These are phyloP conservation scores for Inga oerstediana DNA, from an alignment of 306 rosid species.

Conservation along the genomic window DNA sequence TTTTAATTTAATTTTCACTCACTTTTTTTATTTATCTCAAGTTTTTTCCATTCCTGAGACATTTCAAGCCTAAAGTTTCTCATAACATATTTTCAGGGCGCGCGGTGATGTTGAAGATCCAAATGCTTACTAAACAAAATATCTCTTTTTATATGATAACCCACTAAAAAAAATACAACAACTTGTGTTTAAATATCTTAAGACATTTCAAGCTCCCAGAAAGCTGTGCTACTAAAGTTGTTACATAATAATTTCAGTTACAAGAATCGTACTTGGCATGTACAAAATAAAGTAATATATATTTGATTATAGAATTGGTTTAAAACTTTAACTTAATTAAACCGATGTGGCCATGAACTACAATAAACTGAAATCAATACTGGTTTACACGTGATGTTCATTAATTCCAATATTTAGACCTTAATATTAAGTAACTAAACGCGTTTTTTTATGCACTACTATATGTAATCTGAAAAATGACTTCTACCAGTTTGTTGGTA, in stretches of 20 bases:
- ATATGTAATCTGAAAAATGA: neutral
- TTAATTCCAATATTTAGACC: neutral
- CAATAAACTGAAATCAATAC: constrained; percentile 12
- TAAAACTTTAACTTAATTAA: neutral
- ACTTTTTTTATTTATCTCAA: neutral
- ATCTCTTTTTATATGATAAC: neutral
- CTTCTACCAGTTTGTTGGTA: neutral
- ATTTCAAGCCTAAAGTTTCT: neutral
- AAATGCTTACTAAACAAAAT: neutral
- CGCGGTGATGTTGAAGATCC: neutral
- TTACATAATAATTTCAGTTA: constrained; percentile 17
- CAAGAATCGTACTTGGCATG: neutral
- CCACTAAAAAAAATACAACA: neutral
- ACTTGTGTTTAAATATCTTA: neutral
- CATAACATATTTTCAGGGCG: neutral
- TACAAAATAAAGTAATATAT: neutral
- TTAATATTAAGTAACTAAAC: neutral
- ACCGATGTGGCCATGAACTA: constrained; percentile 3
- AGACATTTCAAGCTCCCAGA: neutral
- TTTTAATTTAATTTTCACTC: neutral
- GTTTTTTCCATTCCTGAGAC: neutral
- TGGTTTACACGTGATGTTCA: constrained; percentile 23
- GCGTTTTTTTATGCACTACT: neutral
- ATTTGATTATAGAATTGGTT: neutral
- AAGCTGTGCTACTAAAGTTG: constrained; percentile 15